These are phyloP conservation scores for Penicillium egyptiacum DNA, from an alignment of 495 filamentous ascomycete species.

Conservation along the genomic window DNA sequence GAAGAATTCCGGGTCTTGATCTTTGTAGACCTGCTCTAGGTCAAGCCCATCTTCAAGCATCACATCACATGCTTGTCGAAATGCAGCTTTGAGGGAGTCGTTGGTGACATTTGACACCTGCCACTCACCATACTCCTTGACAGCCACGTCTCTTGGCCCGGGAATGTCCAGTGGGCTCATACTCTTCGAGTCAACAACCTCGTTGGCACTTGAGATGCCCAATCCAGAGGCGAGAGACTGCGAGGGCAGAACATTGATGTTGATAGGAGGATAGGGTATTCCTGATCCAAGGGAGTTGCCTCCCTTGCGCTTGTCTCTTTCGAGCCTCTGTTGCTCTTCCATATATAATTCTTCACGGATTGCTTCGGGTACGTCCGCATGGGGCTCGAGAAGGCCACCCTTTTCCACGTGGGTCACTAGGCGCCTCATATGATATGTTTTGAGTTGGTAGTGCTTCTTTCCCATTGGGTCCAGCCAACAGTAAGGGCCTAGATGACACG, in stretches of 20 bases:
- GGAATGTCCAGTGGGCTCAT: too few relatives aligned
- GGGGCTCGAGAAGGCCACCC: slow-evolving; percentile 21
- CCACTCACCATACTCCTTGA: too few relatives aligned
- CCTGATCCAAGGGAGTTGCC: slow-evolving; percentile 7
- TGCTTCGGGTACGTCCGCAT: slow-evolving; percentile 29
- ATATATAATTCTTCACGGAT: slow-evolving; percentile 27
- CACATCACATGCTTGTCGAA: too few relatives aligned
- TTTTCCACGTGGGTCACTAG: slow-evolving; percentile 28
- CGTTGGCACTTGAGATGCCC: too few relatives aligned
- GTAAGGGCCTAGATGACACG: slow-evolving; percentile 29
- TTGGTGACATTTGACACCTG: too few relatives aligned
- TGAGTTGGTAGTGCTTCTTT: slow-evolving; percentile 37
- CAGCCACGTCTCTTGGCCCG: too few relatives aligned
- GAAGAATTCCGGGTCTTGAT: too few relatives aligned
- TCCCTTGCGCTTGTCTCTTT: slow-evolving; percentile 21
- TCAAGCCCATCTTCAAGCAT: too few relatives aligned
- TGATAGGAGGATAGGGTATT: slow-evolving; percentile 21
- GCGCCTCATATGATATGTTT: slow-evolving; percentile 22
- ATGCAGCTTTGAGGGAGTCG: too few relatives aligned
- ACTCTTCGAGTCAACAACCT: too few relatives aligned
- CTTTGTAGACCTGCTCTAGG: too few relatives aligned
- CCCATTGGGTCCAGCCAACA: slow-evolving; percentile 33
- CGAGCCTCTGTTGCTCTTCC: slow-evolving; percentile 27
- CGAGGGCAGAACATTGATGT: slow-evolving; percentile 15
- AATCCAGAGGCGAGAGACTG: too few relatives aligned